Base-by-base conservation (phyloP, 2,329 filamentous ascomycete genomes). In the Fusarium chaquense region DNA sequence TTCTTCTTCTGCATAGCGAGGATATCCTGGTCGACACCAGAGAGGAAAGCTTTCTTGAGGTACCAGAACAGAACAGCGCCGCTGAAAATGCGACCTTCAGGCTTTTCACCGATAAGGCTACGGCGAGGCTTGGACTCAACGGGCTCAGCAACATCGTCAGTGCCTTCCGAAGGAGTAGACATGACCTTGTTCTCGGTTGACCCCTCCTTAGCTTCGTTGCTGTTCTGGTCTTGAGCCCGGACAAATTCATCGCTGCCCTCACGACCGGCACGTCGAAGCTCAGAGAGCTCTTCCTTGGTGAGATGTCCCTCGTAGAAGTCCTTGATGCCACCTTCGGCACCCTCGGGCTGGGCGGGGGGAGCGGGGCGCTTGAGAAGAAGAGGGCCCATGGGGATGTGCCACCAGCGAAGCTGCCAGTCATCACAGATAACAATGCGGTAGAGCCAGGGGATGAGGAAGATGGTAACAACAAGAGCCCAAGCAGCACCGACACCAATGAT, bases 261-360 rank as follows among this genome's bases (percentile, higher is more conserved):
- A 3, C 67, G 67, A 6, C 74, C 76, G 0, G 78, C 80, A 24
- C 80, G 81, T 5, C 77, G 74, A 3, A 76, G 78, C 1, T 80
- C 78, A 0, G 81, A 78, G 7, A 89, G 82, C 72, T 88, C 80
- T 8, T 86, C 86, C 3, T 78, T 79, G 16, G 86, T 88, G 13
- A 85, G 74, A 52, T 87, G 86, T 2, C 87, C 87, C 50, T 79
- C 81, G 76, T 89, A 89, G 75, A 86, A 89, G 73, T 89, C 81
- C 58, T 82, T 80, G 38, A 89, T 79, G 10, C 76, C 80, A 51
- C 78, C 79, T 5, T 91, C 91, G 10, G 89, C 78, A 10, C 90
- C 90, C 80, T 93, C 87, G 20, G 89, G 91, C 82, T 94, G 92
- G 67, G 80, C 75, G 6, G 82, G 81, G 0, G 80, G 78, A 1